These are phyloP conservation scores for Rhodotorula graminis DNA, from an alignment of 768 basidiomycete genomes.

Conservation along the genomic window DNA sequence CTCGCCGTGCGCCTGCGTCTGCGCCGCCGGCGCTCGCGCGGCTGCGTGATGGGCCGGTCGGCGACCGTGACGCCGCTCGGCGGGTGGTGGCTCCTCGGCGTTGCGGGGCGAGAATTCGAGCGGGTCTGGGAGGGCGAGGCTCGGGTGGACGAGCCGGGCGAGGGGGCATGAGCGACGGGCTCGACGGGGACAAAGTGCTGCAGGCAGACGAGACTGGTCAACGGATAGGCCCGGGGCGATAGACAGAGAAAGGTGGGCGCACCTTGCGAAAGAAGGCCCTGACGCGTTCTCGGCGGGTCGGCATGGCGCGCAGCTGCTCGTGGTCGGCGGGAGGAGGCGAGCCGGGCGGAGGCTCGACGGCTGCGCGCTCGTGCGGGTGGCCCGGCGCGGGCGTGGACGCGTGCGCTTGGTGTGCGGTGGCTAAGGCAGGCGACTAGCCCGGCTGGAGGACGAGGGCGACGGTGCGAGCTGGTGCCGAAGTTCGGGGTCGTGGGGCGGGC, in stretches of 20 bases:
- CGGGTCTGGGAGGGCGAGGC: neutral
- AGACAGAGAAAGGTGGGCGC: neutral
- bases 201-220: neutral
- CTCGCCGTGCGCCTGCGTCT: constrained; percentile 19
- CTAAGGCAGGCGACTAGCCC: too few relatives aligned
- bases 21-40: constrained; percentile 1
- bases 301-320: neutral
- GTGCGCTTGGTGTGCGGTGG: too few relatives aligned
- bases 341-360: too few relatives aligned
- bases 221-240: neutral
- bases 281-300: neutral
- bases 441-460: too few relatives aligned
- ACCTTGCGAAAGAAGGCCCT: constrained; percentile 15
- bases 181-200: neutral
- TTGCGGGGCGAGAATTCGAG: constrained; percentile 9
- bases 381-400: too few relatives aligned
- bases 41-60: constrained; percentile 20
- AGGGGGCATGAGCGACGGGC: neutral
- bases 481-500: too few relatives aligned
- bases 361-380: too few relatives aligned
- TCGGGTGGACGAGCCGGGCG: neutral
- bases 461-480: too few relatives aligned
- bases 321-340: too few relatives aligned
- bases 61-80: constrained; percentile 25
- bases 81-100: constrained; percentile 15